Conservation (phyloP, 2,329 filamentous ascomycete genomes). For the Xenosphaeropsis pyriputrescens region DNA sequence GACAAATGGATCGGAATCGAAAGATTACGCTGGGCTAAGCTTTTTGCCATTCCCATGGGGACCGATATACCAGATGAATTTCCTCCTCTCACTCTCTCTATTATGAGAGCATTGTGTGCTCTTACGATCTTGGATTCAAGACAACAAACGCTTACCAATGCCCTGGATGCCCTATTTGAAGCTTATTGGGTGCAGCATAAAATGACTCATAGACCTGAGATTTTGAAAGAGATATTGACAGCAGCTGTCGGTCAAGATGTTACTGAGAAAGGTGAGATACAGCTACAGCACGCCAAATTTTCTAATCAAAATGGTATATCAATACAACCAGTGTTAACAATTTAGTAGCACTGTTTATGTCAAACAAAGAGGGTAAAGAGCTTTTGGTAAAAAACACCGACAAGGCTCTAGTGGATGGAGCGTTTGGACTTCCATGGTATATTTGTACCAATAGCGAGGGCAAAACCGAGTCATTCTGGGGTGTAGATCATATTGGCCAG, state of each 20-base stretch:
- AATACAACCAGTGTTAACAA: no score
- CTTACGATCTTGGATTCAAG: conserved; percentile 17
- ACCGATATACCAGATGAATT: conserved; percentile 30
- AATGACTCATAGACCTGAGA: conserved; percentile 10
- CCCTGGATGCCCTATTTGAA: conserved; percentile 10
- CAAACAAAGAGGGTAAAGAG: conserved; percentile 12
- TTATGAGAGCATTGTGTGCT: conserved; percentile 35
- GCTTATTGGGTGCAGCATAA: conserved; percentile 11
- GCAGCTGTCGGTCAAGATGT: conserved; percentile 27
- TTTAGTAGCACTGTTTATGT: conserved; percentile 9
- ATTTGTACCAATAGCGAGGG: conserved; percentile 36
- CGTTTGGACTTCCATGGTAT: conserved; percentile 48
- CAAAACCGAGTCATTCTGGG: conserved; percentile 39
- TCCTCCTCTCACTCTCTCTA: conserved; percentile 32
- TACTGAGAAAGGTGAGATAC: conserved; percentile 22
- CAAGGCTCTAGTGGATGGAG: conserved; percentile 32
- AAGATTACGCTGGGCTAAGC: conserved; percentile 34
- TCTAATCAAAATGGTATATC: no score
- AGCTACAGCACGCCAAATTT: conserved; percentile 6
- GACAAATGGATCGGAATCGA: conserved; percentile 38
- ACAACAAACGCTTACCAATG: conserved; percentile 5
- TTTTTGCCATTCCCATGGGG: conserved; percentile 37
- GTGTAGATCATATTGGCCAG: conserved; percentile 43
- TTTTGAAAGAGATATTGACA: conserved; percentile 20
- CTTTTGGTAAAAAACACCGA: conserved; percentile 31